Percentiles rank a stretch among this genome's conserved stretches.
Conservation (phyloP, 768 basidiomycete species). For the Arthromyces matolae region DNA sequence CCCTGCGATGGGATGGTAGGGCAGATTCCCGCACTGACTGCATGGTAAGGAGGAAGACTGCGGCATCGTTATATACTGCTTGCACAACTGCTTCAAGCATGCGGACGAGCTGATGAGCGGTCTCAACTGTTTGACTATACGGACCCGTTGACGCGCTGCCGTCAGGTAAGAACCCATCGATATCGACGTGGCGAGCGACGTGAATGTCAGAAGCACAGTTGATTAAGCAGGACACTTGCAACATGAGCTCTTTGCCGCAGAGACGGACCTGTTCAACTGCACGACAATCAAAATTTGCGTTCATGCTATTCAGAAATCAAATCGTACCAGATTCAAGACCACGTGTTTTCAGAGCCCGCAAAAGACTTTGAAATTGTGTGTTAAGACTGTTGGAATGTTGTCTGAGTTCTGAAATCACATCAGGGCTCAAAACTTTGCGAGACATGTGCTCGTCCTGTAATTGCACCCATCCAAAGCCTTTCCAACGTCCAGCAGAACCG, state of each 20-base stretch:
- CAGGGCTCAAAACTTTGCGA: conserved; percentile 43
- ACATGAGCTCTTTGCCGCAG: conserved; percentile 48
- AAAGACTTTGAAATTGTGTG: conserved; percentile 41
- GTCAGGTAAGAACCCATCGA: conserved; percentile 65
- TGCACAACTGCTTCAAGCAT: conserved; percentile 69
- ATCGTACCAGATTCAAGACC: conserved; percentile 36
- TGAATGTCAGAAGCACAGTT: conserved; percentile 65
- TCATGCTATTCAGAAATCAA: background rate
- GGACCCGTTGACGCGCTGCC: conserved; percentile 42
- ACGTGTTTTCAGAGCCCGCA: conserved; percentile 28
- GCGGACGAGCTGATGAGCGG: conserved; percentile 63
- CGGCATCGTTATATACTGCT: conserved; percentile 69
- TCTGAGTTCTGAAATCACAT: conserved; percentile 53
- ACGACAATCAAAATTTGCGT: conserved; percentile 2
- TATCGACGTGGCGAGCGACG: conserved; percentile 77
- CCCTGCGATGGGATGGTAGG: conserved; percentile 24
- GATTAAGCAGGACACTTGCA: conserved; percentile 57
- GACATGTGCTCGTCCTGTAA: conserved; percentile 47
- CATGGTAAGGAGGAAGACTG: conserved; percentile 53
- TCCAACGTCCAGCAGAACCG: conserved; percentile 74
- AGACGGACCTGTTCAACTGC: conserved; percentile 40
- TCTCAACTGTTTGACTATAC: conserved; percentile 65
- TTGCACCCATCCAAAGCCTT: conserved; percentile 79
- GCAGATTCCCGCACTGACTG: conserved; percentile 49
- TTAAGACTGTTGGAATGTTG: conserved; percentile 46